Base-by-base conservation (phyloP, 108 stramenopile species). In the Discostella stelligeroides region DNA sequence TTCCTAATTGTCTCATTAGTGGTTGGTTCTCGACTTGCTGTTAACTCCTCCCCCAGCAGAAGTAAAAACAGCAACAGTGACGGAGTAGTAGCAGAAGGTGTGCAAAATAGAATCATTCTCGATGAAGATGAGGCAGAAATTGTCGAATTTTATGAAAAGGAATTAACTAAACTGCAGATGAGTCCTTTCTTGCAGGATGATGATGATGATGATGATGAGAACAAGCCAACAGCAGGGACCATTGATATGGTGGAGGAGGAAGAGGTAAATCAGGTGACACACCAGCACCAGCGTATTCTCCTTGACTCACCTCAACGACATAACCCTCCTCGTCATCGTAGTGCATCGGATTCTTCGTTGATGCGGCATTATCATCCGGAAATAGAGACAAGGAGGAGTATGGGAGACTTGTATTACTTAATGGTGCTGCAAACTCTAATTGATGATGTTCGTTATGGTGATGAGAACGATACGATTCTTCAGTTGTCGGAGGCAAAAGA, bases 71-170 rank as follows among this genome's bases (percentile, higher is more conserved):
- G n/a, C n/a, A n/a, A n/a, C n/a, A n/a, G n/a, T n/a, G n/a, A n/a
- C n/a, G n/a, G n/a, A n/a, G n/a, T n/a, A n/a, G n/a, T n/a, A n/a
- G n/a, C n/a, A n/a, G n/a, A n/a, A 3, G 34, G 34, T 5, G 34
- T 34, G 34, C 34, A 6, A 34, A 34, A 6, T 6, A 34, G 34
- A 34, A 34, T 34, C 34, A 34, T 34, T 6, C 34, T 34, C 34
- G 74, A 75, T 38, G 58, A 67, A 25, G 60, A 67, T 30, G 74
- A 75, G 38, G 74, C 66, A 7, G 74, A 75, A 27, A 75, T 75
- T 23, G 43, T 68, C 21, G 74, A 75, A 13, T 75, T 75, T 61
- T 75, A 75, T 40, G 66, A 75, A 30, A 61, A 60, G 51, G 74
- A 75, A 41, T 41, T 66, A 38, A 27, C 40, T 34, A 28, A 14